Evolutionary conservation across 2,329 filamentous ascomycete species (phyloP).

Genomic region (Fusarium citri): DNA sequence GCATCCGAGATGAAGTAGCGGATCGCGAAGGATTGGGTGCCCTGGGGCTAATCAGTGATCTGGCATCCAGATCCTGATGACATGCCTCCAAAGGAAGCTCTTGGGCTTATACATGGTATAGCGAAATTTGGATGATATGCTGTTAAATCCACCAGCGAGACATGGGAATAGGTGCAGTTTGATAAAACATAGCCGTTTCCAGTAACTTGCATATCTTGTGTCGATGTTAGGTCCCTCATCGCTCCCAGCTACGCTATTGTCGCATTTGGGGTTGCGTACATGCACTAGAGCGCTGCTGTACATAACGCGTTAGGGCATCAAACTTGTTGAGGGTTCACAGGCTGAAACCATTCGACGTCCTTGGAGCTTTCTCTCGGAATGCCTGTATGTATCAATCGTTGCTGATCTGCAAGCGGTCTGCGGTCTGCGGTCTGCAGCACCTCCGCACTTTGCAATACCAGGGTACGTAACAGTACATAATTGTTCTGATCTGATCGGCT

Average conservation of each 20-base stretch:
- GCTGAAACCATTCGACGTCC: conserved; percentile 35
- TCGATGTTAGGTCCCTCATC: conserved; percentile 30
- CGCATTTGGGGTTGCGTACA: conserved; percentile 34
- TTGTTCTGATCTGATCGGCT: conserved; percentile 17
- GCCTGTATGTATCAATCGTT: conserved; percentile 32
- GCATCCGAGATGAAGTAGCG: conserved; percentile 4
- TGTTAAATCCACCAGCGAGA: conserved; percentile 14
- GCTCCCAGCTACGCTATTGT: conserved; percentile 11
- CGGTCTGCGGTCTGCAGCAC: conserved; percentile 35
- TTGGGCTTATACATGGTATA: neutral
- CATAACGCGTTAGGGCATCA: conserved; percentile 37
- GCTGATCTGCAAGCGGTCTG: conserved; percentile 44
- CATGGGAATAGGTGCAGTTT: neutral
- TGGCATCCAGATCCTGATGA: conserved; percentile 1
- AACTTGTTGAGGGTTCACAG: conserved; percentile 39
- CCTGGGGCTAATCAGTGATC: conserved; percentile 6
- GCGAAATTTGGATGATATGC: conserved; percentile 1
- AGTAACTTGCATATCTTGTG: conserved; percentile 38
- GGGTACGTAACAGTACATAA: conserved; percentile 4
- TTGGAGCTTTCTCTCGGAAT: conserved; percentile 28
- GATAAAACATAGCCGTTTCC: conserved; percentile 24
- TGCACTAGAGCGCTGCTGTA: conserved; percentile 35
- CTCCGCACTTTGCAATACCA: conserved; percentile 28
- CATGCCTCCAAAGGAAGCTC: neutral
- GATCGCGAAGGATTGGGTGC: neutral